Base-by-base conservation (phyloP, 139 green algal species). In the Ettlia oleoabundans region DNA sequence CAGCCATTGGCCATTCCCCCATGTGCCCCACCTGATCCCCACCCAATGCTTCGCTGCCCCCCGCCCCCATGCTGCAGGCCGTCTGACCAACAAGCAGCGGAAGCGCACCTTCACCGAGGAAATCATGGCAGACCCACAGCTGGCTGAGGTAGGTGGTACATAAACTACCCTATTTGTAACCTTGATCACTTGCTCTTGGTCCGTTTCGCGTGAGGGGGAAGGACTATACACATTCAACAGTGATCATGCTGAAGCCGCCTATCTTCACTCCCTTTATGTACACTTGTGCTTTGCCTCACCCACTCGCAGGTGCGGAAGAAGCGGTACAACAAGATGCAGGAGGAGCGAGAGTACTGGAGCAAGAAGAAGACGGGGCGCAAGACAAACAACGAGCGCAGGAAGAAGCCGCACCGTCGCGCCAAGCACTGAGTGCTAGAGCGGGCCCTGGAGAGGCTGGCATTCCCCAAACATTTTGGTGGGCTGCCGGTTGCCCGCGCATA, bases 31-130 rank as follows among this genome's bases (percentile, higher is more conserved):
- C n/a, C n/a, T n/a, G n/a, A n/a, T n/a, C n/a, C n/a, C n/a, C n/a
- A n/a, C n/a, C n/a, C n/a, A n/a, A n/a, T n/a, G n/a, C n/a, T n/a
- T n/a, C n/a, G n/a, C n/a, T n/a, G n/a, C n/a, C n/a, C n/a, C n/a
- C n/a, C n/a, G n/a, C n/a, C n/a, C n/a, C n/a, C n/a, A n/a, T n/a
- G n/a, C 6, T 22, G 85, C 85, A 84, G 78, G 80, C 4, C 85
- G 94, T 32, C 55, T 97, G 66, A 91, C 93, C 8, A 91, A 92
- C 33, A 88, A 81, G 70, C 86, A 97, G 74, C 89, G 93, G 38
- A 95, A 96, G 86, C 66, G 75, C 19, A 92, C 85, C 6, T 69
- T 94, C 19, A 84, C 90, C 18, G 89, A 94, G 65, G 90, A 94
- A 64, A 38, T 94, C n/a, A 86, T 96, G 73, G 86, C 87, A 4